Base-by-base conservation (phyloP, 148 eudicot species). In the Cornus florida region DNA sequence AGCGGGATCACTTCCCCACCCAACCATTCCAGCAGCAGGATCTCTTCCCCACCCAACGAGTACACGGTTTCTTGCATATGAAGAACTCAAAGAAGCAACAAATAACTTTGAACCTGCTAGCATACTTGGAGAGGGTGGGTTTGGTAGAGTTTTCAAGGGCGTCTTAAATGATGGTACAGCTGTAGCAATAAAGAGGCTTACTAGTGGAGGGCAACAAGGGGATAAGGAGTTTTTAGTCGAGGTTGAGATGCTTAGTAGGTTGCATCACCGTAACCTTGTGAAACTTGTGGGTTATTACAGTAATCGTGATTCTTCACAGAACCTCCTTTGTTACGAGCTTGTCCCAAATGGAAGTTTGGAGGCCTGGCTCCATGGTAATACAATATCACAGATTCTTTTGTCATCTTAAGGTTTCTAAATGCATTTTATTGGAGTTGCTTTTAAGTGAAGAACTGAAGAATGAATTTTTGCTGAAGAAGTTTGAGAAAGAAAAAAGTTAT, bases 211-310 rank as follows among this genome's bases (percentile, higher is more conserved):
- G 69, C 97, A 91, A 78, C 97, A 95, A 82, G 98, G 99, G 33
- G 95, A 90, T 82, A 93, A 92, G 83, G 99, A 95, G 82, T 93
- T 93, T 74, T 77, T 93, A 68, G 98, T 91, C 68, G 99, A 95
- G 86, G 97, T 95, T 83, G 97, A 95, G 79, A 95, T 95, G 99
- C 97, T 95, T 81, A 95, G 97, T 75, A 85, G 99, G 85, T 85
- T 95, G 84, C 99, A 95, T 87, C 99, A 95, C 73, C 94, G 99
- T 56, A 95, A 95, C 82, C 93, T 95, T 77, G 99, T 95, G 71
- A 95, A 93, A 82, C 98, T 95, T 76, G 94, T 95, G 81, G 99
- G 99, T 72, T 93, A 95, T 77, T 89, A 87, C 83, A 90, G 91
- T 83, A 92, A 87, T 74, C 94, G 97, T 64, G 94, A 95, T 72